Conservation (phyloP, 257 asterid species). For the Fraxinus americana region DNA sequence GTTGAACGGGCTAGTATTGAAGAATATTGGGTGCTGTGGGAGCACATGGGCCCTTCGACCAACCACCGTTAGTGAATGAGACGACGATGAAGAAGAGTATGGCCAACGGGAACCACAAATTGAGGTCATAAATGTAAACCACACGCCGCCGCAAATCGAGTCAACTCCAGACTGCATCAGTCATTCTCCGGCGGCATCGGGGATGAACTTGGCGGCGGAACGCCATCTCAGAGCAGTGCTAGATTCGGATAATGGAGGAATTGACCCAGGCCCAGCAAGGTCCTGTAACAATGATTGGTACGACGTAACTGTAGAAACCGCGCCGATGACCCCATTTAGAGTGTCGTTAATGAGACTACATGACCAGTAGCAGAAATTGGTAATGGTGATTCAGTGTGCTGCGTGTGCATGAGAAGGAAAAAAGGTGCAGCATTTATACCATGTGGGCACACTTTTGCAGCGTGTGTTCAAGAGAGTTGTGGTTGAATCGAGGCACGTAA, state of each 20-base stretch:
- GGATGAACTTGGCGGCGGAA: conserved; percentile 86
- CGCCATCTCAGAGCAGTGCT: conserved; percentile 62
- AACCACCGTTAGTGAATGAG: no score
- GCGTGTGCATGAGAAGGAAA: conserved; percentile 95
- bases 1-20: conserved; percentile 68
- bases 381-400: conserved; percentile 68
- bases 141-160: conserved; percentile 25
- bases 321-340: conserved; percentile 48
- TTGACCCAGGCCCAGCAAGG: conserved; percentile 20
- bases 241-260: conserved; percentile 33
- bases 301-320: conserved; percentile 8
- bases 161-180: conserved; percentile 42
- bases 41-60: no score
- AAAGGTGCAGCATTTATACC: conserved; percentile 94
- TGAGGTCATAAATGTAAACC: conserved; percentile 14
- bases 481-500: no score
- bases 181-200: conserved; percentile 38
- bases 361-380: conserved; percentile 13
- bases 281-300: neutral
- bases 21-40: no score
- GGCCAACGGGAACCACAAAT: conserved; percentile 26
- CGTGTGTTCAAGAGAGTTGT: no score
- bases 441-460: conserved; percentile 78
- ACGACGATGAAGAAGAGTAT: no score
- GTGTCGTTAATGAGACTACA: conserved; percentile 80